Evolutionary conservation across 2,329 filamentous ascomycete species (phyloP).

Genomic region (Tolypocladium ophioglossoides): DNA sequence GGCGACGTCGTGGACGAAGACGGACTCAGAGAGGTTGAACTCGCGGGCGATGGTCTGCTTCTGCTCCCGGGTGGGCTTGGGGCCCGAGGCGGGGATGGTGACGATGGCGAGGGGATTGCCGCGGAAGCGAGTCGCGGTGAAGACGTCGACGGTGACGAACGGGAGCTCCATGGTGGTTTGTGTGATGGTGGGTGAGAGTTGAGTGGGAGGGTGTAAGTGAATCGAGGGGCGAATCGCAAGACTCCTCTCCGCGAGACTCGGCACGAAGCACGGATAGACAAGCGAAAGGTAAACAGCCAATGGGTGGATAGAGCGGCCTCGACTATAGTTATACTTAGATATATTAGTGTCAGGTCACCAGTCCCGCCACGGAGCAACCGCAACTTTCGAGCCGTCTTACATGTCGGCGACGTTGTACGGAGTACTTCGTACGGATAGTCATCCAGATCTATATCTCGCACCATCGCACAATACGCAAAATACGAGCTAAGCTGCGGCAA

Average conservation of each 20-base stretch:
- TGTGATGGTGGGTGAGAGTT: background rate
- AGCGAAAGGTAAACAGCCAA: background rate
- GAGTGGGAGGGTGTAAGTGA: background rate
- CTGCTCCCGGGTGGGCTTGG: constrained; percentile 34
- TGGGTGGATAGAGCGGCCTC: background rate
- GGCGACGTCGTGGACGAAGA: constrained; percentile 44
- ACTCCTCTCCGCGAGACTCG: background rate
- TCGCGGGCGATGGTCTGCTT: constrained; percentile 51
- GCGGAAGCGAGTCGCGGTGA: constrained; percentile 37
- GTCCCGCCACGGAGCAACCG: background rate
- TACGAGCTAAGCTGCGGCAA: too few species aligned
- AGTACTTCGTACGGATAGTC: background rate
- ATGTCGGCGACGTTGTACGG: background rate
- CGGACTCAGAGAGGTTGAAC: constrained; percentile 55
- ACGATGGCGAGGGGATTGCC: constrained; percentile 55
- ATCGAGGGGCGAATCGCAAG: background rate
- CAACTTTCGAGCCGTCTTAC: background rate
- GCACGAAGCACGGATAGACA: background rate
- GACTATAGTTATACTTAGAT: background rate
- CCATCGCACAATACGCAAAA: background rate
- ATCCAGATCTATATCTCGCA: background rate
- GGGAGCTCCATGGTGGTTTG: constrained; percentile 25
- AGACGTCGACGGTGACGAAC: constrained; percentile 48
- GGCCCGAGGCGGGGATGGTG: constrained; percentile 31
- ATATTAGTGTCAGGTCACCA: background rate